These are phyloP conservation scores for Phytophthora foliorum DNA, from an alignment of 352 stramenopile genomes.

Conservation along the genomic window DNA sequence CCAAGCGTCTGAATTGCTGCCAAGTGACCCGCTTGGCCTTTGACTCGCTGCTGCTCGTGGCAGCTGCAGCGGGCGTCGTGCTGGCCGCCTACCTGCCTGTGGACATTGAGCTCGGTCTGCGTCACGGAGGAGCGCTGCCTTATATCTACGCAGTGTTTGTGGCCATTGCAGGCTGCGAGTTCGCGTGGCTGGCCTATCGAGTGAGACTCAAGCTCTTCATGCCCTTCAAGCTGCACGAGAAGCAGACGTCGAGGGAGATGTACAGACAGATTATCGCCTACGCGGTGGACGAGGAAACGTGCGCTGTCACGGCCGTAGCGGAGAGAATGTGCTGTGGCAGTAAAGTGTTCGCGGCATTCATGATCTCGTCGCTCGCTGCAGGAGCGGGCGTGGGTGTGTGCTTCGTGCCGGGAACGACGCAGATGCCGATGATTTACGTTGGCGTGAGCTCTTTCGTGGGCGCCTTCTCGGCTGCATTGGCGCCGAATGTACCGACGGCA, in stretches of 20 bases:
- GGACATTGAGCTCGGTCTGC: slow-evolving; percentile 29
- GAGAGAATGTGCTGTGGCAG: slow-evolving; percentile 51
- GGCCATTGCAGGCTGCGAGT: slow-evolving; percentile 63
- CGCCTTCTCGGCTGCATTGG: slow-evolving; percentile 44
- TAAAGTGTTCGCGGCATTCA: slow-evolving; percentile 37
- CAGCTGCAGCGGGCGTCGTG: slow-evolving; percentile 40
- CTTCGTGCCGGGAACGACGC: slow-evolving; percentile 32
- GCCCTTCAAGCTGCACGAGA: slow-evolving; percentile 76
- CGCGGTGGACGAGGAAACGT: slow-evolving; percentile 64
- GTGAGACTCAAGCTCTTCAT: slow-evolving; percentile 63
- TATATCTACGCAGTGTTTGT: slow-evolving; percentile 61
- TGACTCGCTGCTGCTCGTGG: slow-evolving; percentile 50
- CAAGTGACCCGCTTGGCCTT: slow-evolving; percentile 40
- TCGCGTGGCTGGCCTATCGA: slow-evolving; percentile 68
- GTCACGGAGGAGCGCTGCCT: slow-evolving; percentile 45
- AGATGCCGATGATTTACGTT: slow-evolving; percentile 57
- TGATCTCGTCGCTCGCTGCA: slow-evolving; percentile 10
- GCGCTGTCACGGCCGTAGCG: slow-evolving; percentile 57
- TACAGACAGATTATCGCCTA: slow-evolving; percentile 81
- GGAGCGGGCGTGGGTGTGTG: slow-evolving; percentile 29
- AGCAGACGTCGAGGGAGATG: slow-evolving; percentile 72
- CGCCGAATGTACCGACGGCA: slow-evolving; percentile 58
- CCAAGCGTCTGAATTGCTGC: slow-evolving; percentile 33
- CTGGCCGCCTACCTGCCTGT: slow-evolving; percentile 45
- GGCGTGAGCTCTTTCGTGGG: slow-evolving; percentile 49